Conservation (phyloP, 2,329 filamentous ascomycete species). For the Akanthomyces muscarius region DNA sequence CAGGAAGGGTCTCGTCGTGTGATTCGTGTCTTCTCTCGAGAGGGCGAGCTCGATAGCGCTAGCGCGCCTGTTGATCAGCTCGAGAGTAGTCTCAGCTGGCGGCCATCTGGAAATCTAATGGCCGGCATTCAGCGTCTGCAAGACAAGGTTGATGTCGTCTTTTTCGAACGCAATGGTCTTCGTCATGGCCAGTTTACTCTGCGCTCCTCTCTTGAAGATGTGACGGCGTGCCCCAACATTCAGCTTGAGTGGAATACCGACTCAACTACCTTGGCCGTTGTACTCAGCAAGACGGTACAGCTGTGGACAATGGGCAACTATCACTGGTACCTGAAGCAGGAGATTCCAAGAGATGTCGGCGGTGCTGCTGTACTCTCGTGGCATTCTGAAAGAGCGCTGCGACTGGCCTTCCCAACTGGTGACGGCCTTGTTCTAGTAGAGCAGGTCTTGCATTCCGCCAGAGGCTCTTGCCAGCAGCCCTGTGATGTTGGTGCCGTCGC, state of each 20-base stretch:
- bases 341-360: conserved; percentile 50
- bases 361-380: conserved; percentile 50
- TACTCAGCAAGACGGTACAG: conserved; percentile 70
- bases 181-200: conserved; percentile 93
- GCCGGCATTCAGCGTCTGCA: conserved; percentile 74
- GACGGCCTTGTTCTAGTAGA: conserved; percentile 56
- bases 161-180: conserved; percentile 96
- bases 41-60: conserved; percentile 85
- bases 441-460: conserved; percentile 62
- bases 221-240: conserved; percentile 54
- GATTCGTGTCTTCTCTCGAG: conserved; percentile 84
- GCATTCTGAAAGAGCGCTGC: conserved; percentile 82
- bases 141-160: conserved; percentile 74
- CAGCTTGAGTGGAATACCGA: conserved; percentile 83
- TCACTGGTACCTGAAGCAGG: conserved; percentile 96
- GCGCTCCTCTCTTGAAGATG: conserved; percentile 57
- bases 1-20: conserved; percentile 66
- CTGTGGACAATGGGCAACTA: conserved; percentile 98
- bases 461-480: conserved; percentile 66
- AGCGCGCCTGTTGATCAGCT: conserved; percentile 92
- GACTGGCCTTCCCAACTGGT: conserved; percentile 54
- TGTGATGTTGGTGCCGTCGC: conserved; percentile 75
- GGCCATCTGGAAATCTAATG: conserved; percentile 84
- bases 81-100: conserved; percentile 85
- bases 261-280: conserved; percentile 84